These are phyloP conservation scores for Pleodorina starrii DNA, from an alignment of 139 green algal genomes.

Conservation along the genomic window DNA sequence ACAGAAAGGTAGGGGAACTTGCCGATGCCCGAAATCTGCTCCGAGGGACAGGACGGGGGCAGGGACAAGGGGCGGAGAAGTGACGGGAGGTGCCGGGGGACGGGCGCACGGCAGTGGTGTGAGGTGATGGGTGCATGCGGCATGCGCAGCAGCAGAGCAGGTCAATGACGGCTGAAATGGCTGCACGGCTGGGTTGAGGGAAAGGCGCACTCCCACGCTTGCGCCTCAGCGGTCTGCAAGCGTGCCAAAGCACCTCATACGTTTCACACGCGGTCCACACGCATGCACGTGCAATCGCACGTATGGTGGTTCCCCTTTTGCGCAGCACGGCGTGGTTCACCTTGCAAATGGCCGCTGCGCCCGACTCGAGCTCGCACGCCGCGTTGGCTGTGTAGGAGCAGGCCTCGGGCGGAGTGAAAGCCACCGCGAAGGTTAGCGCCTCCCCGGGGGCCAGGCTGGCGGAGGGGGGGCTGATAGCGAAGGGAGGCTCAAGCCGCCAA, in stretches of 20 bases:
- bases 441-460: slow-evolving; percentile 62
- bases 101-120: background rate
- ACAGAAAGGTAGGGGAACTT: slow-evolving; percentile 82
- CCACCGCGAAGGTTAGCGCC: slow-evolving; percentile 50
- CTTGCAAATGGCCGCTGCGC: slow-evolving; percentile 51
- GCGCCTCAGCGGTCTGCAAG: no score
- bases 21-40: slow-evolving; percentile 73
- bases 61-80: background rate
- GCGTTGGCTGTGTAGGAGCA: slow-evolving; percentile 67
- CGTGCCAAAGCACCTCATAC: no score
- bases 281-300: no score
- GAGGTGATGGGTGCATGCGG: no score
- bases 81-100: no score
- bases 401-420: slow-evolving; percentile 74
- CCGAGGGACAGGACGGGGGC: background rate
- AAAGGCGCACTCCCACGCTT: no score
- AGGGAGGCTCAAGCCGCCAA: slow-evolving; percentile 76
- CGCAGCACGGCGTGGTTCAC: no score
- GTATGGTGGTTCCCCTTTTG: no score
- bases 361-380: slow-evolving; percentile 67
- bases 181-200: no score
- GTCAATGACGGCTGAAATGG: no score
- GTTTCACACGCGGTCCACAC: no score
- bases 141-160: no score
- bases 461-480: slow-evolving; percentile 62